Conservation (phyloP, 768 basidiomycete species). For the Leccinum sublutescens region DNA sequence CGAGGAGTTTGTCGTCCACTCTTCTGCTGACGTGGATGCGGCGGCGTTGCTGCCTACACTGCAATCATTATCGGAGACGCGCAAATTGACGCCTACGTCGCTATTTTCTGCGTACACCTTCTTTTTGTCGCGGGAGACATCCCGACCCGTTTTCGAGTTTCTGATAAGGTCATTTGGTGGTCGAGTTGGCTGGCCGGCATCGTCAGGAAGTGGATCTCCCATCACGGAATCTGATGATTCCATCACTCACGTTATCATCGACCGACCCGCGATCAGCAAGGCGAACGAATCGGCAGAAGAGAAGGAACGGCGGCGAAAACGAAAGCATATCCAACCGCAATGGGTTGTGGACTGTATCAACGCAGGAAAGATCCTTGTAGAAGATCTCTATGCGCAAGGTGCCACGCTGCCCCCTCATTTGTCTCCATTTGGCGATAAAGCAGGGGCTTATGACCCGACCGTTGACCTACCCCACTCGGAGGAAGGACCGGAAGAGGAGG, state of each 20-base stretch:
- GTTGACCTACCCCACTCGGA: slow-evolving; percentile 29
- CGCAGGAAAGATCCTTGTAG: slow-evolving; percentile 75
- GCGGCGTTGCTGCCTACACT: slow-evolving; percentile 62
- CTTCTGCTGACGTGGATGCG: slow-evolving; percentile 50
- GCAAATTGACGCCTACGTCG: slow-evolving; percentile 53
- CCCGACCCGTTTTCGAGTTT: slow-evolving; percentile 92
- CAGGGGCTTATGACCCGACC: slow-evolving; percentile 73
- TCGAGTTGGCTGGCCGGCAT: slow-evolving; percentile 82
- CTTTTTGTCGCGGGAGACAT: slow-evolving; percentile 91
- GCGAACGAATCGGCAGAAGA: slow-evolving; percentile 53
- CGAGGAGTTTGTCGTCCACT: slow-evolving; percentile 69
- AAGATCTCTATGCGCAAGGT: slow-evolving; percentile 85
- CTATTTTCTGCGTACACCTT: slow-evolving; percentile 87
- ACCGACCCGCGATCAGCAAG: slow-evolving; percentile 66
- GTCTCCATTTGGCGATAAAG: slow-evolving; percentile 87
- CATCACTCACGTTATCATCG: slow-evolving; percentile 95
- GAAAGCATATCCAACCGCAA: slow-evolving; percentile 94
- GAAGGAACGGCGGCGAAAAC: slow-evolving; percentile 57
- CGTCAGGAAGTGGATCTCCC: slow-evolving; percentile 80
- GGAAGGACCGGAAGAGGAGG: slow-evolving; percentile 30
- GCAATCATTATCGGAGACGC: slow-evolving; percentile 59
- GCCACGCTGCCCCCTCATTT: slow-evolving; percentile 88
- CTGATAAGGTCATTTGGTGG: slow-evolving; percentile 90
- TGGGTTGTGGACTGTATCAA: slow-evolving; percentile 98
- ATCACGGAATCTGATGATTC: slow-evolving; percentile 72